Evolutionary conservation across 805 yeast species (phyloP), one percentile per base, ranked within the genome.

Genomic region (Candida fluviatilis): DNA sequence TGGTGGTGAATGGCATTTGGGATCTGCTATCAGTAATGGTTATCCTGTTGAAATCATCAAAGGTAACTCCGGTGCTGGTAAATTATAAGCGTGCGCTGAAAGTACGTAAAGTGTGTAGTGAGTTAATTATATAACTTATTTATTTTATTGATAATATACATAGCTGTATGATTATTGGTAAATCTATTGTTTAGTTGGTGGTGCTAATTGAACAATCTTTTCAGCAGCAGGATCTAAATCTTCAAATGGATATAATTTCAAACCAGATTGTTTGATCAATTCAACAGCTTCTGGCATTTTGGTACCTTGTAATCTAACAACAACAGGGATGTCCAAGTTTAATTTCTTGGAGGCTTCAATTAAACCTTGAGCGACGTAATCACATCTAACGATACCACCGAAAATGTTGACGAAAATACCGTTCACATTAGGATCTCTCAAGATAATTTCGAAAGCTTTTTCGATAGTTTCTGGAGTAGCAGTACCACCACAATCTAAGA

Each of bases 321-420:
- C 95, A 57, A 93, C 93, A 51, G 99, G 99, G 40, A 93, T 85
- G 48, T 77, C 80, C 64, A 93, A 81, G 57, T 84, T 81, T 75
- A 93, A 80, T 74, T 84, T 84, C 71, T 88, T 88, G 50, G 97
- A 81, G 38, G 96, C 96, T 50, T 90, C 86, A 56, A 93, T 90
- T 63, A 93, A 79, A 69, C 99, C 99, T 71, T 82, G 82, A 56
- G 99, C 99, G 48, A 93, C 97, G 73, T 81, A 88, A 72, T 93
- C 99, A 73, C 99, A 93, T 78, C 99, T 88, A 55, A 93, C 99
- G 55, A 93, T 93, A 75, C 99, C 99, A 66, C 99, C 99, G 58
- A 93, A 93, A 58, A 93, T 93, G 80, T 93, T 93, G 60, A 93
- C 98, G 55, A 93, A 91, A 64, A 93, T 93, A 61, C 96, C 95